Base-by-base conservation (phyloP, 2,329 filamentous ascomycete species). In the Arthrobotrys pseudoclavata region DNA sequence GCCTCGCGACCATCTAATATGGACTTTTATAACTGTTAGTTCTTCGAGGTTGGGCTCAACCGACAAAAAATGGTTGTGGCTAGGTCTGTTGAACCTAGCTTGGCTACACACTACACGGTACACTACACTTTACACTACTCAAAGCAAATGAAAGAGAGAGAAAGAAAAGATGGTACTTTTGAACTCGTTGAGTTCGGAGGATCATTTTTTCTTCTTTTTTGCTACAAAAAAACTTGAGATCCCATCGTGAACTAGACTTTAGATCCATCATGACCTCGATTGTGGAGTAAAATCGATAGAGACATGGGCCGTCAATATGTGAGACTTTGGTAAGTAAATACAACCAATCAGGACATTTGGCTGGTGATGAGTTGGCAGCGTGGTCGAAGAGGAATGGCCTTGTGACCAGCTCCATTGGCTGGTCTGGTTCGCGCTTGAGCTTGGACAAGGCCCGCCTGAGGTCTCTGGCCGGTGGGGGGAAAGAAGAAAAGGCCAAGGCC, bases 291-390 rank as follows among this genome's bases (percentile, higher is more conserved):
- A 45, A 45, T 29, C 13, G 31, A 4, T 22, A 20, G 63, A 40
- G 12, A 15, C 37, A 40, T 40, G 12, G 37, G 15, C 15, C 12
- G 37, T 40, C 37, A 34, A 40, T 40, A 20, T 45, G 42, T 45
- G 52, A 37, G 26, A 57, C n/a, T n/a, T 15, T 37, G 10, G 1
- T 20, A 57, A 57, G 18, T 37, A 57, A 57, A 57, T 22, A 18
- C 26, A 61, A 50, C 70, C 70, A 75, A 75, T 75, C 70, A 63
- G 70, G 70, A 40, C 45, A 63, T 76, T 64, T 64, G 71, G 34
- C 55, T n/a, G 50, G 64, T 69, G 70, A 70, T 76, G 66, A 70
- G 66, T 70, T 76, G 72, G 72, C 72, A 70, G 57, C 42, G 70
- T 37, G 70, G 42, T 66, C 34, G 42, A 67, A 55, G 63, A 50